Conservation (phyloP, 331 rosid species). For the Ulmus americana region DNA sequence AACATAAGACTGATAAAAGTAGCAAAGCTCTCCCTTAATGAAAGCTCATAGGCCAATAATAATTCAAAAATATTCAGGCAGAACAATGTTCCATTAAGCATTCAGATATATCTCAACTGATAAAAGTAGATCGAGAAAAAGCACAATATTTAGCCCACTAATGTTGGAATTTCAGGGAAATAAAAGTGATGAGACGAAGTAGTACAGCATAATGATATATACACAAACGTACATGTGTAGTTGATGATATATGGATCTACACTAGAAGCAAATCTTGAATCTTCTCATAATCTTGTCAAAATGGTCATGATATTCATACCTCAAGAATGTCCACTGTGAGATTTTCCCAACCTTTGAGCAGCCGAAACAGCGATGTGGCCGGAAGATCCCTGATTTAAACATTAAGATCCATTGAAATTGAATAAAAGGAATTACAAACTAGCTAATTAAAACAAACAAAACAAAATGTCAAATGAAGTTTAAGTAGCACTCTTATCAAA, state of each 20-base stretch:
- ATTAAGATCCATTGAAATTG: constrained; percentile 12
- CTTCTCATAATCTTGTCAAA: constrained; percentile 9
- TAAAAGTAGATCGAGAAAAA: not conserved
- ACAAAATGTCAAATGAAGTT: not conserved
- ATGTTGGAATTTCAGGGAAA: not conserved
- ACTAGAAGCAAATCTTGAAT: constrained; percentile 16
- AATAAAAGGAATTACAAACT: constrained; percentile 13
- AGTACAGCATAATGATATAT: not conserved
- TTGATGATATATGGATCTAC: constrained; percentile 7
- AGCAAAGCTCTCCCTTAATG: no score
- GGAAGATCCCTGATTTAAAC: constrained; percentile 68
- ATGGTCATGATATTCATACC: constrained; percentile 36
- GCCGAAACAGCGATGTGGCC: constrained; percentile 39
- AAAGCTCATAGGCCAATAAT: not conserved
- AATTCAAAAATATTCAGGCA: not conserved
- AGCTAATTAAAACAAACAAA: not conserved
- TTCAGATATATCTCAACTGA: not conserved
- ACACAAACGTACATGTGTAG: not conserved
- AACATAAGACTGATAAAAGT: not conserved
- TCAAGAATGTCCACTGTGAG: constrained; percentile 47
- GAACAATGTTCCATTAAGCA: not conserved
- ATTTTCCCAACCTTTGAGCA: constrained; percentile 68
- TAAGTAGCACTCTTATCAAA: constrained; percentile 3
- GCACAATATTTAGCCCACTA: not conserved
- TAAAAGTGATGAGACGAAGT: not conserved